Base-by-base conservation (phyloP, 2,329 filamentous ascomycete genomes). In the Trichothecium roseum region DNA sequence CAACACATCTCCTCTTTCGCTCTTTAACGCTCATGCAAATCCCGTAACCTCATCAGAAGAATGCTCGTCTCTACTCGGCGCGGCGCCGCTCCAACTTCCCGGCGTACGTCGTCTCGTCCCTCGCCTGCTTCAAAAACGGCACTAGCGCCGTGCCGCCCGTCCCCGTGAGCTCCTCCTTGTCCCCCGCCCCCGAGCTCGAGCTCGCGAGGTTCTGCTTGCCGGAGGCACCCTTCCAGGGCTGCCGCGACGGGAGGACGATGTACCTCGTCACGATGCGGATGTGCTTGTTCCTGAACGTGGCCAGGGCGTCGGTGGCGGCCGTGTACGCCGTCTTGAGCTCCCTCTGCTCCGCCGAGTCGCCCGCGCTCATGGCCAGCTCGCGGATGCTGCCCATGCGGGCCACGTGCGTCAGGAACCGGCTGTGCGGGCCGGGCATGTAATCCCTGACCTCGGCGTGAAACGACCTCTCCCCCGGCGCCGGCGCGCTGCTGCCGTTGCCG, bases 371-470 rank as follows among this genome's bases (percentile, higher is more conserved):
- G 60, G 74, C 85, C 37, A 81, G 81, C 30, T 77, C 68, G 34
- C 78, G 78, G 45, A 94, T 81, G 48, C 86, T 93, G 16, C 82
- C 74, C 36, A 85, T 73, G 5, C 67, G 66, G 30, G 72, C 68
- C 6, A 91, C 72, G 32, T 83, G 70, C 37, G 79, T 68, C 2
- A 96, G 66, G 57, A 96, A 94, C 3, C 75, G 70, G 2, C 81
- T 72, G 53, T 96, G 89, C 0, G 77, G 74, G 0, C 82, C 84
- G 0, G 88, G 88, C 88, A 95, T 96, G 61, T 95, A 95, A 26
- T 72, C 72, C 35, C 86, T 76, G 64, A 95, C 89, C 46, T 94
- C 69, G 40, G 71, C 51, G 47, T 72, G 69, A 44, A 68, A 74
- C 40, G 59, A 63, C 14, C 50, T 46, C 30, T 48, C 45, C 8